Evolutionary conservation across 31 red algal genomes (phyloP).

Genomic region (Odonthalia washingtoniensis): DNA sequence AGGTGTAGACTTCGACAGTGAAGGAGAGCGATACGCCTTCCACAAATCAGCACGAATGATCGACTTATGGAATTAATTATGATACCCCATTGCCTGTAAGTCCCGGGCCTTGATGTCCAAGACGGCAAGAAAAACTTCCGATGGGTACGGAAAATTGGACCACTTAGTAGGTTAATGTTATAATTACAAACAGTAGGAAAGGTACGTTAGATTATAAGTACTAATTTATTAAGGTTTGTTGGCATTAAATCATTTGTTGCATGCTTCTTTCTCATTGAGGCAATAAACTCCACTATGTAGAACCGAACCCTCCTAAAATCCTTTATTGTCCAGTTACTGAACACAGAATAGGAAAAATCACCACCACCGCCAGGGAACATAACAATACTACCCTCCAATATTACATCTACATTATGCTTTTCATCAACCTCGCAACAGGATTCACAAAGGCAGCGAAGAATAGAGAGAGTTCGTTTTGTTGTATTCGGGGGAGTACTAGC

Average conservation of each 20-base stretch:
- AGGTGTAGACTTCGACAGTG: too few relatives aligned
- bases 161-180: background rate
- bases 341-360: too few relatives aligned
- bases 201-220: too few relatives aligned
- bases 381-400: background rate
- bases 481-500: background rate
- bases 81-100: background rate
- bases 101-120: background rate
- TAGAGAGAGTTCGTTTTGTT: background rate
- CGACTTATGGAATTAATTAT: background rate
- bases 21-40: background rate
- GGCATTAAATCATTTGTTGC: background rate
- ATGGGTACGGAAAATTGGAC: background rate
- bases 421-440: background rate
- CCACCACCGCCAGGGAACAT: background rate
- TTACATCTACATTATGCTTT: background rate
- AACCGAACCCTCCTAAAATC: background rate
- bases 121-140: background rate
- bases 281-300: background rate
- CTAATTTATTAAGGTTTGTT: too few relatives aligned
- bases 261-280: background rate
- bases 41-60: background rate
- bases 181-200: too few relatives aligned
- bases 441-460: background rate
- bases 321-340: background rate